These are phyloP conservation scores for Tardiomyces blankii DNA, from an alignment of 1,139 yeast genomes.

Conservation along the genomic window DNA sequence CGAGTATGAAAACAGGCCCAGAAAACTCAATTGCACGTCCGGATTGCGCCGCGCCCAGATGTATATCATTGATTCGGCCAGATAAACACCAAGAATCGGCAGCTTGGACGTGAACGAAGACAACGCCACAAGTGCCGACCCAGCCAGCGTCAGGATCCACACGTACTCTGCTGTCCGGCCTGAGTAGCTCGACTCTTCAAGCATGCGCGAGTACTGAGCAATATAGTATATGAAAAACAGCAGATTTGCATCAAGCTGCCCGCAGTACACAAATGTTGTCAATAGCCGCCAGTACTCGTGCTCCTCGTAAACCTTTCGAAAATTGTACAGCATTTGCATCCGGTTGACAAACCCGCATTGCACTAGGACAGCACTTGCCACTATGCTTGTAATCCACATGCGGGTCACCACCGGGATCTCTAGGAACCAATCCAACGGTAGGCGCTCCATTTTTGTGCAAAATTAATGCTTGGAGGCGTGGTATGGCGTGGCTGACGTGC, in stretches of 20 bases:
- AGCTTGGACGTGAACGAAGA: constrained; percentile 23
- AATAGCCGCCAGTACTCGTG: constrained; percentile 34
- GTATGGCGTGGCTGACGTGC: constrained; percentile 6
- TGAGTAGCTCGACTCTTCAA: constrained; percentile 30
- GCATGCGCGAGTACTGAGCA: constrained; percentile 29
- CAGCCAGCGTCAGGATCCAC: constrained; percentile 27
- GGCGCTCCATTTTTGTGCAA: constrained; percentile 13
- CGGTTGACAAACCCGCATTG: constrained; percentile 21
- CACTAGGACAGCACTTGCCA: constrained; percentile 23
- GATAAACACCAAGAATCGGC: constrained; percentile 27
- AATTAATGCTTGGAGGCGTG: constrained; percentile 5
- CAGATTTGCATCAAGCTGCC: constrained; percentile 29
- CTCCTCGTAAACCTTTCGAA: constrained; percentile 12
- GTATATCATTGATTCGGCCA: constrained; percentile 31
- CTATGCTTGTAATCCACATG: constrained; percentile 20
- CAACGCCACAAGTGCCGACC: constrained; percentile 23
- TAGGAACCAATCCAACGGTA: constrained; percentile 22
- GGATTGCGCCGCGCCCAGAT: constrained; percentile 38
- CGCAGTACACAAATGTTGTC: constrained; percentile 34
- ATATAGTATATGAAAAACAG: constrained; percentile 28
- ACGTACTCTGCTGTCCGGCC: constrained; percentile 28
- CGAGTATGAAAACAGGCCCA: constrained; percentile 30
- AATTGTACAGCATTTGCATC: constrained; percentile 14
- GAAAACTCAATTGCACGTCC: constrained; percentile 26
- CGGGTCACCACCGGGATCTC: constrained; percentile 23